These are phyloP conservation scores for Serendipita indica DNA, from an alignment of 768 basidiomycete species.

Conservation along the genomic window DNA sequence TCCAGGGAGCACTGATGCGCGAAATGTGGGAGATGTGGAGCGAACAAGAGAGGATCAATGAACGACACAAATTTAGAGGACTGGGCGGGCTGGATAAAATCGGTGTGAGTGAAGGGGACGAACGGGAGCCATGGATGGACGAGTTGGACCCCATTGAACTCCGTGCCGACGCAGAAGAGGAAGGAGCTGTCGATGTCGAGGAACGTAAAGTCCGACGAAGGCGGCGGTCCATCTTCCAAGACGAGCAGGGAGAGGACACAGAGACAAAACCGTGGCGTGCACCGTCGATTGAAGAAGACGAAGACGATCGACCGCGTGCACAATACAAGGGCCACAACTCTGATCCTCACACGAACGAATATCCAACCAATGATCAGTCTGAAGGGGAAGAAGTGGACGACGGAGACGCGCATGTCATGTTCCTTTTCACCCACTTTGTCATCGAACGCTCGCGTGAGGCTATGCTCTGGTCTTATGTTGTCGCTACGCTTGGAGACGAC, in stretches of 20 bases:
- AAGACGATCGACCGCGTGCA: not conserved
- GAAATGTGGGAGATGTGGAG: slow-evolving; percentile 1
- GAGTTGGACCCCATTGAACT: not conserved
- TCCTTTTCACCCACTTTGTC: slow-evolving; percentile 14
- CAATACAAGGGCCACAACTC: not conserved
- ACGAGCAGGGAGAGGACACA: not conserved
- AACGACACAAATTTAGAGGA: not conserved
- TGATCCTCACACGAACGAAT: not conserved
- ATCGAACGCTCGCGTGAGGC: slow-evolving; percentile 15
- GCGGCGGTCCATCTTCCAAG: not conserved
- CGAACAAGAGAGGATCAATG: not conserved
- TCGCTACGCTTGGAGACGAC: slow-evolving; percentile 14
- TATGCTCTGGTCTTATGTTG: slow-evolving; percentile 13
- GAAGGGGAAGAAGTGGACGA: not conserved
- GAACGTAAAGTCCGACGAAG: not conserved
- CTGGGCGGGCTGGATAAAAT: slow-evolving; percentile 1
- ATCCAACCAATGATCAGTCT: not conserved
- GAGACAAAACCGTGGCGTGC: not conserved
- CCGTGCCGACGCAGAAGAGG: not conserved
- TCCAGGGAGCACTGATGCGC: slow-evolving; percentile 7
- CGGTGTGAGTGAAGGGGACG: not conserved
- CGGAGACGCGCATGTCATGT: slow-evolving; percentile 11
- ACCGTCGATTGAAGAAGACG: not conserved
- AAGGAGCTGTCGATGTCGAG: not conserved
- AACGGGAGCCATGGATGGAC: not conserved